These are phyloP conservation scores for Daldinia bambusicola DNA, from an alignment of 495 filamentous ascomycete genomes.

Conservation along the genomic window DNA sequence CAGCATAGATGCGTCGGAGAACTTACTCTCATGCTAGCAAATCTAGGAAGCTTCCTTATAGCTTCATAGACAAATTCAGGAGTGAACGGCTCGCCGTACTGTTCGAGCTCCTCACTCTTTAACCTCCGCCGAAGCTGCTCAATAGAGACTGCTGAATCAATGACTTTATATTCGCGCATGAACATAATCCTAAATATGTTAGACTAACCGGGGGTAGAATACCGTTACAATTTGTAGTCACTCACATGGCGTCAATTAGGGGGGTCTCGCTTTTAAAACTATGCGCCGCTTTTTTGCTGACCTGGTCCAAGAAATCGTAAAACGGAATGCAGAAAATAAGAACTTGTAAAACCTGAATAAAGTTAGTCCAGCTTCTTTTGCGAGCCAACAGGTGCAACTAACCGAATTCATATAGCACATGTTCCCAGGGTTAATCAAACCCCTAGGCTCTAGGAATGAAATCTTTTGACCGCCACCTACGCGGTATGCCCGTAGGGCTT, in stretches of 20 bases:
- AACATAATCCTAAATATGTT: constrained; percentile 81
- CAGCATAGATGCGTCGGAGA: constrained; percentile 8
- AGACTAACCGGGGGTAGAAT: constrained; percentile 22
- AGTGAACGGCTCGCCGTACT: constrained; percentile 89
- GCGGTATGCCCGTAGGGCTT: constrained; percentile 74
- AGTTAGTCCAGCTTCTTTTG: constrained; percentile 15
- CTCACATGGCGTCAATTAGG: constrained; percentile 91
- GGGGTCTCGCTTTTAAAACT: constrained; percentile 96
- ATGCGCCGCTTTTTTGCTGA: constrained; percentile 82
- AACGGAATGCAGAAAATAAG: constrained; percentile 93
- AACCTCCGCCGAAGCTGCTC: constrained; percentile 77
- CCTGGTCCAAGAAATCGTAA: constrained; percentile 89
- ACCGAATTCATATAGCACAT: constrained; percentile 99
- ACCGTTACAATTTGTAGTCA: constrained; percentile 28
- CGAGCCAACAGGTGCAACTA: constrained; percentile 50
- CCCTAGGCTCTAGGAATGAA: constrained; percentile 90
- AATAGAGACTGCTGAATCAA: constrained; percentile 78
- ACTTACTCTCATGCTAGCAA: constrained; percentile 88
- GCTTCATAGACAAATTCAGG: constrained; percentile 97
- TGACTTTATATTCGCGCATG: constrained; percentile 89
- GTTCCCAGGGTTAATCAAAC: constrained; percentile 95
- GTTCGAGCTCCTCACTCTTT: constrained; percentile 84
- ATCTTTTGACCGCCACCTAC: constrained; percentile 71
- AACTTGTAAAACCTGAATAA: constrained; percentile 83
- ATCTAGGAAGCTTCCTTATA: constrained; percentile 84